Base-by-base conservation (phyloP, 805 yeast species). In the Debaryomyces prosopidis region DNA sequence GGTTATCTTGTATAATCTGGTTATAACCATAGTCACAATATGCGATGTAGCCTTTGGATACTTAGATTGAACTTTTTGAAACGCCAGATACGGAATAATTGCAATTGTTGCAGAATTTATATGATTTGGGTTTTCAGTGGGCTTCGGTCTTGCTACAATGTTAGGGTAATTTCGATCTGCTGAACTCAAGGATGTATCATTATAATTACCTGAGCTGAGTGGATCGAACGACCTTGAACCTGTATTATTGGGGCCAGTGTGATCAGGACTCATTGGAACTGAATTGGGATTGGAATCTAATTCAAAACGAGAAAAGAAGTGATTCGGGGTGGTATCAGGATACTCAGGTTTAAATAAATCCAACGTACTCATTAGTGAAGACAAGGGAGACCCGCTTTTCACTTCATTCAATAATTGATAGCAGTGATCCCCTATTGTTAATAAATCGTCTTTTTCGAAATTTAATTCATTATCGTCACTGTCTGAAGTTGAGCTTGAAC, bases 21-120 rank as follows among this genome's bases (percentile, higher is more conserved):
- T 85, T 45, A 92, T 68, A 18, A 92, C 89, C 81, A 92, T 90
- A 55, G 95, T 96, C 11, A 92, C 92, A 26, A 94, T 91, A 63
- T 91, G 97, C 0, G 97, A 88, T 0, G 97, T 85, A 0, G 96
- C 88, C 50, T 87, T 81, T 5, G 98, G 98, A 59, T 84, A 89
- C 54, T 83, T 87, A 26, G 71, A 60, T 5, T 87, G 84, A 33
- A 92, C 76, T 43, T 86, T 72, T 44, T 80, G 76, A 54, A 92
- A 94, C 0, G 97, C 87, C 42, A 81, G 84, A 1, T 84, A 81
- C 0, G 99, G 99, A 12, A 92, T 91, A 31, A 92, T 86, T 0
- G 98, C 96, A 43, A 92, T 86, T 0, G 98, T 91, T 28, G 95
- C 87, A 34, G 57, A 51, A n/a, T 57, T 45, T 2, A 47, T 40